Evolutionary conservation across 306 rosid species (phyloP).

Genomic region (Fagus crenata): DNA sequence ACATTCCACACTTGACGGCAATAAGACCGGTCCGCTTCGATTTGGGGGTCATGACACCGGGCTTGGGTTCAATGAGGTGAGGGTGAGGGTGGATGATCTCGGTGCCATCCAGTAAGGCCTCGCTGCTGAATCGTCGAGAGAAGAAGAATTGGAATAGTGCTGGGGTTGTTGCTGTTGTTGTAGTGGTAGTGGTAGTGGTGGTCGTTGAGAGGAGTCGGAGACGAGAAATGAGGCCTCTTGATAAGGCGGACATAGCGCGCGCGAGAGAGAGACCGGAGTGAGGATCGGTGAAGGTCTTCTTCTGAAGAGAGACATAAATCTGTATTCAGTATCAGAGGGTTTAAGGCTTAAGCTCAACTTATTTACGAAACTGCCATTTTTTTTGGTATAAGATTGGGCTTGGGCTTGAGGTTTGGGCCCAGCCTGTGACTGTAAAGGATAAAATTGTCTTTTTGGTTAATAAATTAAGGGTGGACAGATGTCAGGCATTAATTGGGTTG

Average conservation of each 20-base stretch:
- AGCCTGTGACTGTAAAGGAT: no score
- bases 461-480: no score
- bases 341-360: no score
- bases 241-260: constrained; percentile 59
- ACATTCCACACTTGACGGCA: constrained; percentile 94
- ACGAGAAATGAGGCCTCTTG: constrained; percentile 69
- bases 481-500: no score
- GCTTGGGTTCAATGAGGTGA: constrained; percentile 51
- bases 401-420: no score
- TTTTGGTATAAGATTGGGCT: no score
- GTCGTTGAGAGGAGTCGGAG: constrained; percentile 40
- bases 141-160: constrained; percentile 4
- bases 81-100: constrained; percentile 1
- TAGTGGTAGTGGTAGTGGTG: not conserved
- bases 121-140: constrained; percentile 47
- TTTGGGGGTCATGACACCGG: constrained; percentile 50
- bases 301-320: no score
- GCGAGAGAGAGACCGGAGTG: no score
- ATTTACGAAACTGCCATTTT: no score
- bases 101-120: constrained; percentile 29
- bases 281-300: no score
- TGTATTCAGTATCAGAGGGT: no score
- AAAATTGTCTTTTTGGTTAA: no score
- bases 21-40: constrained; percentile 83
- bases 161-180: constrained; percentile 8